phyloP scores from a whole-genome alignment of 179 eudicot genomes.

The Monotropa hypopitys region DNA sequence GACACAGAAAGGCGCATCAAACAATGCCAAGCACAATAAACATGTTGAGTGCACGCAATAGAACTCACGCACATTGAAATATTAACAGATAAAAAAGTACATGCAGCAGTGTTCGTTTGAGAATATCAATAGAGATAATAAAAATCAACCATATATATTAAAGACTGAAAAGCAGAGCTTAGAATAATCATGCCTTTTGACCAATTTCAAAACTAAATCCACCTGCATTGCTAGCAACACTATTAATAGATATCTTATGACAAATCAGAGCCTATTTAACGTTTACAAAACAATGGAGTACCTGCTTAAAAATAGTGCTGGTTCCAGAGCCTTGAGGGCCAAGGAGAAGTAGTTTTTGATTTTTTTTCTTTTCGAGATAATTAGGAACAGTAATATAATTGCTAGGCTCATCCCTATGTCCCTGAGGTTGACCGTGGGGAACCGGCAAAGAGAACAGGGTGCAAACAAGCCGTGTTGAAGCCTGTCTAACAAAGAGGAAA shows the following conservation, averaged over 20 bases:
- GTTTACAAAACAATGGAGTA: conserved; percentile 5
- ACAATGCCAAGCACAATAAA: background rate
- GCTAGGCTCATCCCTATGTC: conserved; percentile 54
- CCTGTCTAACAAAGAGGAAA: conserved; percentile 33
- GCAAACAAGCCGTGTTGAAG: conserved; percentile 67
- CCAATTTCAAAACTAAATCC: background rate
- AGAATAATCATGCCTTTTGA: background rate
- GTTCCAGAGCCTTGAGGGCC: conserved; percentile 85
- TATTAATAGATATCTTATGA: background rate
- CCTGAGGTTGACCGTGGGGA: conserved; percentile 59
- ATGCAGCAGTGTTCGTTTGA: background rate
- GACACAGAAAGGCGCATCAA: background rate
- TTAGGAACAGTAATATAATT: conserved; percentile 49
- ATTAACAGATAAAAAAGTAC: background rate
- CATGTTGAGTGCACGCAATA: too few relatives aligned
- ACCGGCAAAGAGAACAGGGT: conserved; percentile 80
- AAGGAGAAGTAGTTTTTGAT: conserved; percentile 72
- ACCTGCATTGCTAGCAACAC: background rate
- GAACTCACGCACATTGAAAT: background rate
- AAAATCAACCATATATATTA: background rate
- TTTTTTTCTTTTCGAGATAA: conserved; percentile 57
- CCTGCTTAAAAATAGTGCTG: conserved; percentile 98
- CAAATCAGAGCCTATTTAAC: background rate
- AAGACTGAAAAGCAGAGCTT: background rate
- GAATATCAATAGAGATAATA: background rate